Conservation (phyloP, 805 yeast genomes). For the Candida glaebosa region DNA sequence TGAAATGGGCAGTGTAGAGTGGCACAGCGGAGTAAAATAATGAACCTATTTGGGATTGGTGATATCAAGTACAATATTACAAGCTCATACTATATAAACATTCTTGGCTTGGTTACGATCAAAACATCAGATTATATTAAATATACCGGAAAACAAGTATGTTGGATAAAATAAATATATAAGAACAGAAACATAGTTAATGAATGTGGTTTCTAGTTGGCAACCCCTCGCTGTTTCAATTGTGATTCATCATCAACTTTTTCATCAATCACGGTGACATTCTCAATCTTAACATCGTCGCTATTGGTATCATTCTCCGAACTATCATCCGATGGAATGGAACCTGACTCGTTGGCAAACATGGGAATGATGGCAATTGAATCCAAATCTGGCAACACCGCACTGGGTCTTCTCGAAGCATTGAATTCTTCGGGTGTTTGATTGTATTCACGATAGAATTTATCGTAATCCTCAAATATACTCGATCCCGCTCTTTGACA, state of each 20-base stretch:
- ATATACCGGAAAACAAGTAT: too few relatives aligned
- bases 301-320: constrained; percentile 6
- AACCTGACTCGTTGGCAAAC: background rate
- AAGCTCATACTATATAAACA: too few relatives aligned
- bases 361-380: background rate
- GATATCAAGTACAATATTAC: too few relatives aligned
- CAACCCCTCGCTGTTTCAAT: background rate
- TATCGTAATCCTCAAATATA: constrained; percentile 35
- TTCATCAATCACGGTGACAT: background rate
- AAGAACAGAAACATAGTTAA: background rate
- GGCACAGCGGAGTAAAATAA: too few relatives aligned
- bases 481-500: constrained; percentile 37
- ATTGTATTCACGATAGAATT: constrained; percentile 28
- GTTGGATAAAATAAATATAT: too few relatives aligned
- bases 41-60: too few relatives aligned
- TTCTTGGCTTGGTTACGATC: too few relatives aligned
- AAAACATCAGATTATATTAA: too few relatives aligned
- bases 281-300: constrained; percentile 4
- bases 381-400: background rate
- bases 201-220: background rate
- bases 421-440: background rate
- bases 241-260: background rate
- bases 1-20: too few relatives aligned
- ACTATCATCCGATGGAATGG: background rate
- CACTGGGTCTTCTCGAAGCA: background rate